These are phyloP conservation scores for Rhodamnia rubescens DNA, from an alignment of 345 rosid species.

Conservation along the genomic window DNA sequence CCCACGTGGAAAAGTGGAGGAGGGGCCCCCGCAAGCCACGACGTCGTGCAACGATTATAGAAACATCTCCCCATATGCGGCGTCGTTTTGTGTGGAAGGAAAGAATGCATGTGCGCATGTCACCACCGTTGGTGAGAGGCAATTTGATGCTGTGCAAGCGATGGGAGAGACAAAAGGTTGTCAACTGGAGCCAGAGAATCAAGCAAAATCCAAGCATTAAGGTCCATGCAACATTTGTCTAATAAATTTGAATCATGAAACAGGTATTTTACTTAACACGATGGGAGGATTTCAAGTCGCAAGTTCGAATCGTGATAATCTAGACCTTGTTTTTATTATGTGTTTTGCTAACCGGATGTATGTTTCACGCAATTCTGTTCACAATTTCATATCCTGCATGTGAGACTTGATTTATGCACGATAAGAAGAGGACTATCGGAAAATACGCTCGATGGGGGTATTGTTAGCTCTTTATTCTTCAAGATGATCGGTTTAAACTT, in stretches of 20 bases:
- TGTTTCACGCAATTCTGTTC: neutral
- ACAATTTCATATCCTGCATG: neutral
- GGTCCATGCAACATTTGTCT: neutral
- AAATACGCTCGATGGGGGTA: neutral
- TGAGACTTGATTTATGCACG: neutral
- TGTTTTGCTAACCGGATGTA: neutral
- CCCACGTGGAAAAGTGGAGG: neutral
- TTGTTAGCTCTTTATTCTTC: neutral
- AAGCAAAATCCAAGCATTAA: neutral
- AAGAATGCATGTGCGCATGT: neutral
- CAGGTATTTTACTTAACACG: neutral
- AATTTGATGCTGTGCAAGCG: neutral
- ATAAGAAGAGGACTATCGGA: neutral
- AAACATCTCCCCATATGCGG: neutral
- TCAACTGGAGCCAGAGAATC: neutral
- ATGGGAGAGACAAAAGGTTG: neutral
- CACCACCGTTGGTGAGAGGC: neutral
- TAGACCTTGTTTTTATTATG: neutral
- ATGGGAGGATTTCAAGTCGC: neutral
- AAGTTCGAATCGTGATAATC: neutral
- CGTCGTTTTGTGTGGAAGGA: neutral
- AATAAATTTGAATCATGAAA: neutral
- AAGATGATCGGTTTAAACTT: neutral
- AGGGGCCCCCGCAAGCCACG: neutral
- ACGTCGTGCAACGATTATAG: neutral